phyloP scores from a whole-genome alignment of 257 asterid genomes.

The Salvia splendens region DNA sequence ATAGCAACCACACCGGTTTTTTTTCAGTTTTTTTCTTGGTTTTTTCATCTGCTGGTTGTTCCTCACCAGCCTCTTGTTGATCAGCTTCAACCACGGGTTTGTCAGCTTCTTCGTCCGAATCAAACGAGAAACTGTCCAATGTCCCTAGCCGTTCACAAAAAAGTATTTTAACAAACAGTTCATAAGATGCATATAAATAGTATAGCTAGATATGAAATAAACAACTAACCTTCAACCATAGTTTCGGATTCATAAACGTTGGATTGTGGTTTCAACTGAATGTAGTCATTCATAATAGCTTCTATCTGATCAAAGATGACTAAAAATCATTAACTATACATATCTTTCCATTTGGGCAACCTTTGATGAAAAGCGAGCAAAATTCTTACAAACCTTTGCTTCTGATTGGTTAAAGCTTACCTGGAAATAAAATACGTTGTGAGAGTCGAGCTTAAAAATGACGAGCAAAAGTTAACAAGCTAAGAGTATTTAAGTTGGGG shows the following conservation, averaged over 20 bases:
- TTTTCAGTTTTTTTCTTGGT: constrained; percentile 57
- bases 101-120: constrained; percentile 86
- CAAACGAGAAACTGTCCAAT: constrained; percentile 83
- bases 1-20: constrained; percentile 49
- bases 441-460: constrained; percentile 15
- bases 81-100: constrained; percentile 50
- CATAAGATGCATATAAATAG: constrained; percentile 10
- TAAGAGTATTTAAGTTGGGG: constrained; percentile 6
- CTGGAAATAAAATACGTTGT: constrained; percentile 41
- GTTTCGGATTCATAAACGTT: constrained; percentile 80
- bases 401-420: constrained; percentile 92
- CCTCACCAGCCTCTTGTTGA: constrained; percentile 57
- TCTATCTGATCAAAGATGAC: constrained; percentile 62
- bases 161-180: constrained; percentile 6
- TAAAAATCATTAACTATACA: constrained; percentile 7
- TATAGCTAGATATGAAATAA: constrained; percentile 18
- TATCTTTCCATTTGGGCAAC: constrained; percentile 13
- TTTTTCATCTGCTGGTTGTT: constrained; percentile 55
- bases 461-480: constrained; percentile 3
- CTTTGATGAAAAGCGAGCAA: constrained; percentile 8
- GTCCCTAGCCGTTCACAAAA: constrained; percentile 61
- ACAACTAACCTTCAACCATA: constrained; percentile 79
- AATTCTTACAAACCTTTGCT: constrained; percentile 72
- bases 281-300: constrained; percentile 85
- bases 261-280: constrained; percentile 78